Percentiles rank a stretch among this genome's conserved stretches.
phyloP scores from a whole-genome alignment of 225 moss, liverwort and hornwort species.

The Antitrichia curtipendula region DNA sequence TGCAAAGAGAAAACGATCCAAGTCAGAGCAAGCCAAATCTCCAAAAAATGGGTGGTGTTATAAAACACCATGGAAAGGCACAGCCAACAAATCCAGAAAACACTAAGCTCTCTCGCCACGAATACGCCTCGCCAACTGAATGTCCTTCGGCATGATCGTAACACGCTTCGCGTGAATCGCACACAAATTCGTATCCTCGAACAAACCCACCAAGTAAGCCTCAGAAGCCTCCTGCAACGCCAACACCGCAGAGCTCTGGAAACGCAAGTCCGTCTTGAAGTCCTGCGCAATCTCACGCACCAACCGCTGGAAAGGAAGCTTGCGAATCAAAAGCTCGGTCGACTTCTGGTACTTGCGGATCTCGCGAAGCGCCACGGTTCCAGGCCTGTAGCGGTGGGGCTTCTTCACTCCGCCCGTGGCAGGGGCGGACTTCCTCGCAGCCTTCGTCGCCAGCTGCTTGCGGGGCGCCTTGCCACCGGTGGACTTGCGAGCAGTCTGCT shows the following conservation, averaged over 20 bases:
- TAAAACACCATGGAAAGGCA: neutral
- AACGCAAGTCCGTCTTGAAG: neutral
- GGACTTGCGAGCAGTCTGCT: neutral
- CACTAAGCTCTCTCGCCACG: neutral
- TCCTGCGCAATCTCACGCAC: neutral
- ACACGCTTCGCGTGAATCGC: neutral
- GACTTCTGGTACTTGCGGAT: neutral
- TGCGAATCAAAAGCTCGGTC: neutral
- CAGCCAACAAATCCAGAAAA: neutral
- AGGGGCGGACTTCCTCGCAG: neutral
- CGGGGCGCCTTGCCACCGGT: neutral
- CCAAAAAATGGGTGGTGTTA: neutral
- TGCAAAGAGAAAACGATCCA: accelerated
- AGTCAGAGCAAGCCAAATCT: neutral
- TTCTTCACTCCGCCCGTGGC: neutral
- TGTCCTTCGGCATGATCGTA: neutral
- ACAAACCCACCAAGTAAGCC: neutral
- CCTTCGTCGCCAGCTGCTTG: neutral
- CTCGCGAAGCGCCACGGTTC: neutral
- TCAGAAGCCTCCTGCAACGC: neutral
- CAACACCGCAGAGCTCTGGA: neutral
- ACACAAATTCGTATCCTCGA: neutral
- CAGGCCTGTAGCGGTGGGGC: neutral
- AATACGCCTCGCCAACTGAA: neutral
- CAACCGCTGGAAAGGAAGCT: neutral